Conservation (phyloP, 495 filamentous ascomycete genomes). For the Physcia stellaris region DNA sequence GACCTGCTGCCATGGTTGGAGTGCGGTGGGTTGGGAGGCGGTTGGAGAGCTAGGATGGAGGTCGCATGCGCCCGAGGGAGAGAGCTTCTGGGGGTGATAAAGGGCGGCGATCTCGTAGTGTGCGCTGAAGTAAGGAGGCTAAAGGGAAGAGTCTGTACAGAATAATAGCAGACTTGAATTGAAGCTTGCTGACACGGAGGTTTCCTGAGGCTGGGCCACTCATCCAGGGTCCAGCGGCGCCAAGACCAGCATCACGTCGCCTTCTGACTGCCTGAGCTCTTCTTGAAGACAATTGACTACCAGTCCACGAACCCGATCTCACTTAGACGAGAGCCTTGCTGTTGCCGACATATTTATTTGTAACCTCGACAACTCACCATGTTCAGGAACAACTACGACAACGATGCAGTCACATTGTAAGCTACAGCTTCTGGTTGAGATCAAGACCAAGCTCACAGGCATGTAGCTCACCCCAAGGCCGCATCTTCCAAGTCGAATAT, state of each 20-base stretch:
- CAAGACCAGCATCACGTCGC: slow-evolving; percentile 8
- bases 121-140: no score
- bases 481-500: slow-evolving; percentile 99
- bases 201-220: background rate
- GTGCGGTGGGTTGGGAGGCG: background rate
- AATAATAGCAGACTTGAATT: no score
- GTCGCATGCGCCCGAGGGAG: no score
- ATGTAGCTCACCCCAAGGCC: slow-evolving; percentile 87
- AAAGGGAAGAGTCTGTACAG: no score
- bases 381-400: slow-evolving; percentile 99
- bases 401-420: slow-evolving; percentile 99
- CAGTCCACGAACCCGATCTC: no score
- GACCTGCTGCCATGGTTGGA: slow-evolving; percentile 69
- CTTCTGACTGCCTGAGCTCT: slow-evolving; percentile 9
- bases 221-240: no score
- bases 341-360: no score
- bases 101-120: no score
- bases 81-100: no score
- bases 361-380: slow-evolving; percentile 54
- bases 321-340: no score
- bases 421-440: slow-evolving; percentile 18
- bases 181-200: background rate
- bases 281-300: no score
- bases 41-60: no score
- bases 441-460: slow-evolving; percentile 12